These are phyloP conservation scores for Xylaria castorea DNA, from an alignment of 495 filamentous ascomycete genomes.

Conservation along the genomic window DNA sequence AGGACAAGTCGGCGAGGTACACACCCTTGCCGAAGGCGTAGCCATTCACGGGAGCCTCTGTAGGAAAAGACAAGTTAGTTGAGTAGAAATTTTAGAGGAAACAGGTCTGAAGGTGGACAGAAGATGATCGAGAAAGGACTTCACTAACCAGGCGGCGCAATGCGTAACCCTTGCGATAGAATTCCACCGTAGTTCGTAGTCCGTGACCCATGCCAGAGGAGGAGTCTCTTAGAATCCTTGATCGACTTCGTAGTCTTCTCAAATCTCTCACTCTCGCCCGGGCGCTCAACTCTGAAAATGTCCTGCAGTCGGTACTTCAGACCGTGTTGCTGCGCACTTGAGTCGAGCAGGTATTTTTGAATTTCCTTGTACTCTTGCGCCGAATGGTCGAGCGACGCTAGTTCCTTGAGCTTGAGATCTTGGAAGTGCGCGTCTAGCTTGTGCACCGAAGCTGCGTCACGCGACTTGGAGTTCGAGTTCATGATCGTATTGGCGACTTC, in stretches of 20 bases:
- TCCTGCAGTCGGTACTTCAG: constrained; percentile 61
- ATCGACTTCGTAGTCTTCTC: constrained; percentile 50
- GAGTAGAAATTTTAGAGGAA: not conserved
- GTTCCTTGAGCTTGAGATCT: constrained; percentile 66
- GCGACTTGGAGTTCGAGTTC: constrained; percentile 56
- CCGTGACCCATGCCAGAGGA: constrained; percentile 74
- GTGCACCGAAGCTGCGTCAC: constrained; percentile 51
- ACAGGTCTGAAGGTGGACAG: not conserved
- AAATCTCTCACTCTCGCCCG: constrained; percentile 68
- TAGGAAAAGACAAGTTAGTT: not conserved
- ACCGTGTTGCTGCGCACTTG: constrained; percentile 62
- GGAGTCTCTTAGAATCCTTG: constrained; percentile 56
- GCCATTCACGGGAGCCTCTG: constrained; percentile 20
- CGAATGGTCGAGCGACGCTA: constrained; percentile 62
- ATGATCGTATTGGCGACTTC: constrained; percentile 71
- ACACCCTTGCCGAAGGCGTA: constrained; percentile 70
- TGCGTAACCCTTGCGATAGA: constrained; percentile 74
- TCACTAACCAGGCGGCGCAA: constrained; percentile 74
- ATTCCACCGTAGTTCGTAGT: constrained; percentile 76
- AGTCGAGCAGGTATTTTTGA: constrained; percentile 64
- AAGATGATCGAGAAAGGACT: constrained; percentile 65
- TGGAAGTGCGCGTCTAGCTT: constrained; percentile 67
- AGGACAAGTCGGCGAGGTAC: constrained; percentile 73
- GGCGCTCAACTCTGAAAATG: constrained; percentile 73
- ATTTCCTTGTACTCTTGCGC: constrained; percentile 66